Evolutionary conservation across 805 yeast genomes (phyloP), one percentile per base, ranked within the genome.

Genomic region (Debaryomyces prosopidis): DNA sequence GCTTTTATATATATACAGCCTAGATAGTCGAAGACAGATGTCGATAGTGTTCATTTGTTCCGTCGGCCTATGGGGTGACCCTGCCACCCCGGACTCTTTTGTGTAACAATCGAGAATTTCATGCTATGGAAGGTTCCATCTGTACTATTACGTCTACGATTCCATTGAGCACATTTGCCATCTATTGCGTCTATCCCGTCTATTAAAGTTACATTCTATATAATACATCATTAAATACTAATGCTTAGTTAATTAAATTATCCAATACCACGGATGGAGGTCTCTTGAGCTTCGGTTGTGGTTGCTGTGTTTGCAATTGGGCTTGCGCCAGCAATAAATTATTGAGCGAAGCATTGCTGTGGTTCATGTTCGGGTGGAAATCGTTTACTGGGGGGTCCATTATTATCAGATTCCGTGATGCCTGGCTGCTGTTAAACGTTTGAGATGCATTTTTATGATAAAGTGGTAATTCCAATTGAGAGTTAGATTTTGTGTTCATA

Each of bases 381-480:
- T 17, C 19, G 23, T 16, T 34, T 14, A 18, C 12, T 15, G 43
- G 8, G 19, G 35, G 17, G n/a, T 18, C 17, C 18, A 8, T 31
- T 12, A 31, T 14, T 17, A 6, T 5, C 20, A 15, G 11, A 28
- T 19, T 39, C 7, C 7, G 16, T 15, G 20, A 39, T 10, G 36
- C 14, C 18, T 7, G 20, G 14, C 36, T 20, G 41, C 15, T 27
- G 41, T 30, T 40, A 28, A 23, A 12, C 19, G 14, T 17, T 12
- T 34, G 17, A 7, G 14, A 26, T 7, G 42, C 16, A 18, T 26
- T 20, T 15, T 42, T 46, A 36, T 54, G 55, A 28, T 51, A 45
- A 17, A 52, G 34, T 2, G 61, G 60, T 28, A 54, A 48, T 15
- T 48, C 52, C 12, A 47, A 39, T 30, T 52, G 53, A 5, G 55